Conservation (phyloP, 179 eudicot species). For the Vitellaria paradoxa region DNA sequence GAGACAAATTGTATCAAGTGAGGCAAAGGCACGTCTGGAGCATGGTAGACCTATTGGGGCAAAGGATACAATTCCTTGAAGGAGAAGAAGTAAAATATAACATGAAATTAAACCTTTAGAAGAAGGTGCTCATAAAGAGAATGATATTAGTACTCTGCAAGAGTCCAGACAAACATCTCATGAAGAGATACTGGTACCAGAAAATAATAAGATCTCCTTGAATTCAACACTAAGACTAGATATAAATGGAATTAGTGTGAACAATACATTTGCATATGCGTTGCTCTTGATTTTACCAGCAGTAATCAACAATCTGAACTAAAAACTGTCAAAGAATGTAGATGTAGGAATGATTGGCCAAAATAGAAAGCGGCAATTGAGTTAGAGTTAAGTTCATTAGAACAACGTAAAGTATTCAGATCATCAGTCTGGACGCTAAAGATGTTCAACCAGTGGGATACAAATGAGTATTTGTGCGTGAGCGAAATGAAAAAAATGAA, state of each 20-base stretch:
- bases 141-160: neutral
- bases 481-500: neutral
- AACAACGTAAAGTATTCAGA: neutral
- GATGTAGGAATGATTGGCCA: neutral
- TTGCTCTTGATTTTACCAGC: neutral
- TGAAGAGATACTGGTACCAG: neutral
- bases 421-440: neutral
- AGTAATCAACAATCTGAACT: neutral
- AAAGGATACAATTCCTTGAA: neutral
- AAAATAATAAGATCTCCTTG: neutral
- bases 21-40: neutral
- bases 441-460: neutral
- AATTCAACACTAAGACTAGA: neutral
- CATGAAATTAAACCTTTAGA: neutral
- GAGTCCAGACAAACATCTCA: neutral
- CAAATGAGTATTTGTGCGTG: neutral
- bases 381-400: neutral
- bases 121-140: neutral
- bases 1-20: neutral
- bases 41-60: neutral
- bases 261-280: constrained; percentile 1
- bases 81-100: neutral
- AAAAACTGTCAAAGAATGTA: neutral
- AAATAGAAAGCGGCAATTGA: constrained; percentile 6
- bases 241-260: neutral